phyloP scores from a whole-genome alignment of 2,329 filamentous ascomycete genomes.

The Aspergillus hortae region DNA sequence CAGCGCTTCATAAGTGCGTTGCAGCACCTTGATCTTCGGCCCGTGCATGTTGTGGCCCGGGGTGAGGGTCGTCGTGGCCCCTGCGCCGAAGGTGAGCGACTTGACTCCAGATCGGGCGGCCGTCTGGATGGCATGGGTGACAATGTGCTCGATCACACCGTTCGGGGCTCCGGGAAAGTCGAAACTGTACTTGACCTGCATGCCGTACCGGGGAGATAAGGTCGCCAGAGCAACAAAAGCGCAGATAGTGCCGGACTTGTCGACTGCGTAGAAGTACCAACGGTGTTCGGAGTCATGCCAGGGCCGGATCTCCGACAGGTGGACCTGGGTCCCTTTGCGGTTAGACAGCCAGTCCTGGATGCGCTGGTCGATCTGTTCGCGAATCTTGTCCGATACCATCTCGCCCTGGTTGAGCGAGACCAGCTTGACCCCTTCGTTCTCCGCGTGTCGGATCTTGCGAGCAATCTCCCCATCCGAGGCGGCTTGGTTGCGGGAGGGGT shows the following conservation, averaged over 20 bases:
- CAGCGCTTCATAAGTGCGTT: slow-evolving; percentile 76
- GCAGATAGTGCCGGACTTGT: slow-evolving; percentile 66
- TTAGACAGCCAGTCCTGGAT: slow-evolving; percentile 75
- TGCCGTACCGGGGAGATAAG: slow-evolving; percentile 75
- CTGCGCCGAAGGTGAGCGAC: slow-evolving; percentile 81
- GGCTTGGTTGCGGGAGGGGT: slow-evolving; percentile 65
- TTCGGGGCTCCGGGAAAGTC: slow-evolving; percentile 86
- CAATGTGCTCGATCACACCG: slow-evolving; percentile 80
- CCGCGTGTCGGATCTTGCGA: slow-evolving; percentile 74
- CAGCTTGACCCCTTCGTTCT: slow-evolving; percentile 80
- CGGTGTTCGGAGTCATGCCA: slow-evolving; percentile 83
- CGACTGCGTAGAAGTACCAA: slow-evolving; percentile 78
- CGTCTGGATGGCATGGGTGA: slow-evolving; percentile 66
- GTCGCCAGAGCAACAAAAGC: slow-evolving; percentile 81
- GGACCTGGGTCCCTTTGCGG: slow-evolving; percentile 82
- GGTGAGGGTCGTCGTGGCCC: slow-evolving; percentile 69
- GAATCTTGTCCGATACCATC: slow-evolving; percentile 62
- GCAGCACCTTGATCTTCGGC: slow-evolving; percentile 74
- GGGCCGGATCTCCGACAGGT: slow-evolving; percentile 83
- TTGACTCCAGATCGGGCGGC: slow-evolving; percentile 58
- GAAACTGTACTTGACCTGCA: slow-evolving; percentile 94
- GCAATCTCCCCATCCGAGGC: slow-evolving; percentile 64
- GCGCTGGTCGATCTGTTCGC: slow-evolving; percentile 65
- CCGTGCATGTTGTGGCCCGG: slow-evolving; percentile 80
- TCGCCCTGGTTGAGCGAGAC: slow-evolving; percentile 66